A percentile compares a stretch with the other conserved stretches of the same genome.
Evolutionary conservation across 768 basidiomycete species (phyloP).

Genomic region (Candolleomyces eurysporus): DNA sequence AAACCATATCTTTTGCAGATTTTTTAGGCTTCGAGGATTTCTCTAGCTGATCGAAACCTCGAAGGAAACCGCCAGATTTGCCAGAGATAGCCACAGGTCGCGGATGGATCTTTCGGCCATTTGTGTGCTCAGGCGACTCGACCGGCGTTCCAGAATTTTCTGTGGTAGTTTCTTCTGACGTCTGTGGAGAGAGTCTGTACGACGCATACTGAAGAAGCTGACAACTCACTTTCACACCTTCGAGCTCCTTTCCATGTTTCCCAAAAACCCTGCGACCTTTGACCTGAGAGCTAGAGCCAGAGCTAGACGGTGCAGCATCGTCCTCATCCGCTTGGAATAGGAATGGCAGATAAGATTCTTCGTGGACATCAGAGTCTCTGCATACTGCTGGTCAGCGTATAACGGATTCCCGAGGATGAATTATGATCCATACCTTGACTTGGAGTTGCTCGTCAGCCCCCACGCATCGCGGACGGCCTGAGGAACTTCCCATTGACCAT

Average conservation of each 20-base stretch:
- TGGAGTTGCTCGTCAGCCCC: constrained; percentile 5
- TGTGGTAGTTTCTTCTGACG: not conserved
- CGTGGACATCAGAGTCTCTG: constrained; percentile 12
- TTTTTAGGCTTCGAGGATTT: constrained; percentile 26
- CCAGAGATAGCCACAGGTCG: constrained; percentile 26
- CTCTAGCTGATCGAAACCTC: constrained; percentile 16
- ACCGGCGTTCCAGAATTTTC: constrained; percentile 1
- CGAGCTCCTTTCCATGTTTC: constrained; percentile 40
- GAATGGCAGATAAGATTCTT: constrained; percentile 17
- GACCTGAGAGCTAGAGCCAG: constrained; percentile 11
- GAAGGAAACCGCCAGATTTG: constrained; percentile 18
- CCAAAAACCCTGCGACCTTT: constrained; percentile 50
- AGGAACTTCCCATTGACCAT: constrained; percentile 17
- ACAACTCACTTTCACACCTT: constrained; percentile 11
- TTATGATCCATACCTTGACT: not conserved
- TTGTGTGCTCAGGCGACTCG: constrained; percentile 13
- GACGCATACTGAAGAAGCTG: not conserved
- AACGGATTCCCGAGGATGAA: not conserved
- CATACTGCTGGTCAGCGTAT: not conserved
- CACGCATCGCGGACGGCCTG: constrained; percentile 15
- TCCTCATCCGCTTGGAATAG: constrained; percentile 12
- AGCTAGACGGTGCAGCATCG: not conserved
- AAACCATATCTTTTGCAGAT: constrained; percentile 44
- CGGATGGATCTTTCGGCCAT: constrained; percentile 19
- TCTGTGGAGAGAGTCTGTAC: not conserved